Percentiles rank a stretch among this genome's conserved stretches.
These are phyloP conservation scores for Epichloe aotearoae DNA, from an alignment of 2,329 filamentous ascomycete genomes.

Conservation along the genomic window DNA sequence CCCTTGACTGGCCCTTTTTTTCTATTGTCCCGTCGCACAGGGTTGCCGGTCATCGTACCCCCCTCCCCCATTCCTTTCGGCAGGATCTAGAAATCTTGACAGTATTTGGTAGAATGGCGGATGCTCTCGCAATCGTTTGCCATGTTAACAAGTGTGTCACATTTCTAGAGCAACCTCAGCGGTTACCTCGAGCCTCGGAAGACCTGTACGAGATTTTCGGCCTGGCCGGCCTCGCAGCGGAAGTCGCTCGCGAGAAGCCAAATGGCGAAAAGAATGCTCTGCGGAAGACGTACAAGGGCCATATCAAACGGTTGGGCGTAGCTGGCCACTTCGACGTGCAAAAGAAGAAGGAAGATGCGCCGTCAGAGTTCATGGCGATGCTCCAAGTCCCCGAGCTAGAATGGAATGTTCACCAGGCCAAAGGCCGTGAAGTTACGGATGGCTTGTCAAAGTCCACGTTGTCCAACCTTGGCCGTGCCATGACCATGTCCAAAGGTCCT, in stretches of 20 bases:
- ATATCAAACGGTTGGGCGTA: constrained; percentile 50
- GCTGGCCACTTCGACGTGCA: constrained; percentile 46
- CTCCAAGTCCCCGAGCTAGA: constrained; percentile 38
- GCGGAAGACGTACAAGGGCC: constrained; percentile 55
- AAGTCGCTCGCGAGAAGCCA: constrained; percentile 49
- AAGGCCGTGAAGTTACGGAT: constrained; percentile 39
- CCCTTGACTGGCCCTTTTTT: constrained; percentile 27
- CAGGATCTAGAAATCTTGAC: constrained; percentile 3
- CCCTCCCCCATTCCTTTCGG: constrained; percentile 10
- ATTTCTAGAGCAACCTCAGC: constrained; percentile 33
- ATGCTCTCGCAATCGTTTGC: constrained; percentile 10
- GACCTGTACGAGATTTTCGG: constrained; percentile 48
- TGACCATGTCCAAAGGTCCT: constrained; percentile 43
- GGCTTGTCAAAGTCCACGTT: constrained; percentile 35
- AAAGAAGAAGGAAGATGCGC: constrained; percentile 39
- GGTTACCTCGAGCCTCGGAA: constrained; percentile 34
- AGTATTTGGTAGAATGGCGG: constrained; percentile 7
- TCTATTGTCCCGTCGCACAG: constrained; percentile 10
- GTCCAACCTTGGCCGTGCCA: constrained; percentile 34
- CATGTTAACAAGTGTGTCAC: constrained; percentile 28
- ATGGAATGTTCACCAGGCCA: constrained; percentile 41
- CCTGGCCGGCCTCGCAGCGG: constrained; percentile 41
- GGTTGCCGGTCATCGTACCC: neutral
- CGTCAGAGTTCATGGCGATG: constrained; percentile 40
- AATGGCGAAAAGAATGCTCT: constrained; percentile 55